Evolutionary conservation across 306 rosid species (phyloP).

Genomic region (Mimosa bimucronata): DNA sequence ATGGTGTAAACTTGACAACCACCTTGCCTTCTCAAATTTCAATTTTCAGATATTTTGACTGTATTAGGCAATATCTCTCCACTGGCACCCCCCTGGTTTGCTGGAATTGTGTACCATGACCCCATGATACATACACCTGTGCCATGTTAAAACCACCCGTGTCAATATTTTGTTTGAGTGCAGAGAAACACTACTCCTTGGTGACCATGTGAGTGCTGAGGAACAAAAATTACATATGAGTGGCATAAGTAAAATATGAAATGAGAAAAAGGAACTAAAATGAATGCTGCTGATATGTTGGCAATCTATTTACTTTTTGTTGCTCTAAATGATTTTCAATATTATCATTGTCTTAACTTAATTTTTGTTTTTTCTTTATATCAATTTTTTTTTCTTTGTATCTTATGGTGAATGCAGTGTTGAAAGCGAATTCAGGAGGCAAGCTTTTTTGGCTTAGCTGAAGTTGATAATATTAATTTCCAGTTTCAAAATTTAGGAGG

Average conservation of each 20-base stretch:
- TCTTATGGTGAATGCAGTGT: slow-evolving; percentile 50
- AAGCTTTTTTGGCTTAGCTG: no score
- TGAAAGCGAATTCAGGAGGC: slow-evolving; percentile 55
- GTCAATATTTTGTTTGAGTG: no score
- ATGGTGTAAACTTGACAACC: slow-evolving; percentile 42
- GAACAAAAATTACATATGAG: background rate
- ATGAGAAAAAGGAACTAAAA: no score
- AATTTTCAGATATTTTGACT: background rate
- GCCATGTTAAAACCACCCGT: no score
- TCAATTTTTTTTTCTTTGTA: no score
- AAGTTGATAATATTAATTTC: background rate
- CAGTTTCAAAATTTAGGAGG: background rate
- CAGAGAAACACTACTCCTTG: background rate
- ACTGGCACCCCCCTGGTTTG: background rate
- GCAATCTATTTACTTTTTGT: no score
- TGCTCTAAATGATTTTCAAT: background rate
- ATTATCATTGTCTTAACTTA: slow-evolving; percentile 1
- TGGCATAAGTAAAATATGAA: no score
- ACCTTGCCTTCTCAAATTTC: background rate
- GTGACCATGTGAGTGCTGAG: background rate
- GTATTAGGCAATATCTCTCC: background rate
- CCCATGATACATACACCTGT: no score
- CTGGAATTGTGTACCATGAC: background rate
- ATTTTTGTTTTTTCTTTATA: background rate
- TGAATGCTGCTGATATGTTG: no score